phyloP scores from a whole-genome alignment of 202 grass and related monocot species.

The Alloteropsis angusta region DNA sequence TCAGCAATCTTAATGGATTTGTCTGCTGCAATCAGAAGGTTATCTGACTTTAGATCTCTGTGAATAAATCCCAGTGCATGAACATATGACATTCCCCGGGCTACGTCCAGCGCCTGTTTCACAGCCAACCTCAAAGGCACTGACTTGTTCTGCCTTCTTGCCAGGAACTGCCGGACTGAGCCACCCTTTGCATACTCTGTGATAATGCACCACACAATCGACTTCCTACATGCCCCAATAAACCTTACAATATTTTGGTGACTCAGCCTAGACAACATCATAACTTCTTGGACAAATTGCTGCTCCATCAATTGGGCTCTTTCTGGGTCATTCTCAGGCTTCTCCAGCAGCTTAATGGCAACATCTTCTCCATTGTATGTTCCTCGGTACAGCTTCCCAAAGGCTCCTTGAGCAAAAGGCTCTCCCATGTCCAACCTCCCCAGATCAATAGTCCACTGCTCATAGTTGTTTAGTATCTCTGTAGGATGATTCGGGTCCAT shows the following conservation, averaged over 20 bases:
- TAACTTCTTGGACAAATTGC: constrained; percentile 79
- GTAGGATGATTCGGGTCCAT: constrained; percentile 51
- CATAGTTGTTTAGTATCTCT: constrained; percentile 52
- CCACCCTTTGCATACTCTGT: constrained; percentile 77
- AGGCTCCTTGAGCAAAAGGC: constrained; percentile 67
- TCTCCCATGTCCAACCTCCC: constrained; percentile 60
- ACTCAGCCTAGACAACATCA: constrained; percentile 64
- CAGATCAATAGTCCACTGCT: constrained; percentile 65
- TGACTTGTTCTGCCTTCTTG: constrained; percentile 56
- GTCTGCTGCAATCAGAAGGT: constrained; percentile 64
- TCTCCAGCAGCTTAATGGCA: constrained; percentile 69
- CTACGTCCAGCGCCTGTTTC: constrained; percentile 71
- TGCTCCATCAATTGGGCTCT: constrained; percentile 70
- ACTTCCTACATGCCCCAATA: constrained; percentile 71
- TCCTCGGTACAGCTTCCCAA: constrained; percentile 66
- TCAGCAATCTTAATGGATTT: constrained; percentile 83
- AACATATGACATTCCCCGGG: constrained; percentile 69
- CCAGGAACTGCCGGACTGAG: constrained; percentile 64
- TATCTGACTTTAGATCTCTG: constrained; percentile 75
- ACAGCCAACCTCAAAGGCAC: constrained; percentile 63
- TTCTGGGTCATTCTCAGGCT: constrained; percentile 57
- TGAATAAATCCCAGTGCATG: constrained; percentile 76
- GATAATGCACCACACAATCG: constrained; percentile 69
- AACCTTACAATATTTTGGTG: constrained; percentile 73
- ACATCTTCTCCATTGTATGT: constrained; percentile 74